Base-by-base conservation (phyloP, 495 filamentous ascomycete species). In the Penicillium psychrofluorescens region DNA sequence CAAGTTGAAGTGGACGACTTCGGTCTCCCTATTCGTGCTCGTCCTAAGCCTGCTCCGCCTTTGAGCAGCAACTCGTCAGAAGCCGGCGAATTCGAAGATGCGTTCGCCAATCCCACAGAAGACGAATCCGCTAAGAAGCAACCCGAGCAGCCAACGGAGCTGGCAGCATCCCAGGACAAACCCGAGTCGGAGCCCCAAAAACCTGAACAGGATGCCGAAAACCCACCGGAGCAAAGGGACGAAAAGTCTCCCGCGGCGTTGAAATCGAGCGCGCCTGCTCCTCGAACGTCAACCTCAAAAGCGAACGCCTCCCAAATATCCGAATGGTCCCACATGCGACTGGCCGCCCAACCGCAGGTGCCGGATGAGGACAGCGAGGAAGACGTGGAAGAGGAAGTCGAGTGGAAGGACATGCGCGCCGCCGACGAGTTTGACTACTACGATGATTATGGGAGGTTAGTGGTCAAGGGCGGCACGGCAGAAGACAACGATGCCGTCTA, bases 391-490 rank as follows among this genome's bases (percentile, higher is more conserved):
- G 67, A 77, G 6, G 78, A 79, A 0, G 79, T 83, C 16, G 80
- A 73, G 43, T 99, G 92, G 92, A 86, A 95, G 66, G 71, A 74
- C 2, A 99, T 99, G 92, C 91, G 92, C 12, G 86, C 94, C 6
- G 84, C 86, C 46, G 92, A 88, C 7, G 83, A 86, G 12, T 88
- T 88, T 57, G 91, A 97, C 66, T 81, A 95, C 29, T 99, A 97
- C 61, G 87, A 99, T 59, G 92, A 99, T 50, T 83, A 94, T 53
- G 86, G 89, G 45, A 86, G 78, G 55, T 75, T 97, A 28, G 70
- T 99, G 46, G 92, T 22, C 91, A 7, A 78, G 76, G 30, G 90
- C 90, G 35, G 81, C 82, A 28, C 65, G 76, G 31, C 81, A 86
- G 84, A 84, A 44, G 79, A 86, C 13, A 80, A 87, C 39, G 77